Conservation (phyloP, 2,329 filamentous ascomycete species). For the Colletotrichum sp. region DNA sequence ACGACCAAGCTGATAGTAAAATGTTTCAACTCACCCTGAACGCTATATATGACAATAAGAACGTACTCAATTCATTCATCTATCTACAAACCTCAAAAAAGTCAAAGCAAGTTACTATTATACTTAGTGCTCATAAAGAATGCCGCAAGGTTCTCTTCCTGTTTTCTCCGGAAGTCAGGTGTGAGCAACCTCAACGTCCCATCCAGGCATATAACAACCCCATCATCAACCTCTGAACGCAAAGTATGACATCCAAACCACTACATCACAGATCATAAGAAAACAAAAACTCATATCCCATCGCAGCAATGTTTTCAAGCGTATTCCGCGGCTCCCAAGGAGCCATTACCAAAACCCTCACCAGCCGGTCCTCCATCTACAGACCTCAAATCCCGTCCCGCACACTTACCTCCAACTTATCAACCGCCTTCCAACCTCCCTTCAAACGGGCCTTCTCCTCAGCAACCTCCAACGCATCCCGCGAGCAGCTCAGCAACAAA, state of each 20-base stretch:
- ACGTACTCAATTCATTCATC: neutral
- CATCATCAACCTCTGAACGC: neutral
- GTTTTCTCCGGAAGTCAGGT: neutral
- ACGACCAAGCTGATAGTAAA: too few species aligned
- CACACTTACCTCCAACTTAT: fast-evolving
- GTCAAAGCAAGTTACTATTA: neutral
- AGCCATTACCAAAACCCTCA: neutral
- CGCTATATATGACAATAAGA: neutral
- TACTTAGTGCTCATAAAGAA: neutral
- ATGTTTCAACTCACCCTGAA: too few species aligned
- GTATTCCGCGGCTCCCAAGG: neutral
- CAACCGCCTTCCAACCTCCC: neutral
- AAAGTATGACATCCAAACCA: neutral
- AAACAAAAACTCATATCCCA: fast-evolving
- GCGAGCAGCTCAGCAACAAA: fast-evolving
- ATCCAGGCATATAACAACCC: neutral
- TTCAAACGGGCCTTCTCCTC: too few species aligned
- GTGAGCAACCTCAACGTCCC: neutral
- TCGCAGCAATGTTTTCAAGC: fast-evolving
- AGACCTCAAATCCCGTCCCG: neutral
- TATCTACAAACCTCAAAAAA: neutral
- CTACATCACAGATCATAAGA: neutral
- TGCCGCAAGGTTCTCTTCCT: neutral
- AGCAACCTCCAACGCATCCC: neutral
- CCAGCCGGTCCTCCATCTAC: fast-evolving